Conservation (phyloP, 306 rosid species). For the Malus orientalis region DNA sequence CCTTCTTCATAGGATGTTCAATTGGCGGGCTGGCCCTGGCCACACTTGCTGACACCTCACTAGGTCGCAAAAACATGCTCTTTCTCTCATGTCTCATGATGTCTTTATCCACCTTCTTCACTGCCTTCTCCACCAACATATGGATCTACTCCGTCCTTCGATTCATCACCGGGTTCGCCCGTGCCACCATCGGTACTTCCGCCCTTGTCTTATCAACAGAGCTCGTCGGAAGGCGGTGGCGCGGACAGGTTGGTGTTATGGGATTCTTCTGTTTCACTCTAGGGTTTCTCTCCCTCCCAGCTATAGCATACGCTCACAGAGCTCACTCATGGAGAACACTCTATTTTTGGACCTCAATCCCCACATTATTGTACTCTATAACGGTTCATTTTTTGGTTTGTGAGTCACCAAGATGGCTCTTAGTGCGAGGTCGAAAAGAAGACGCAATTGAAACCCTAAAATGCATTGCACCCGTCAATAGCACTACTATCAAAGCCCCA, state of each 20-base stretch:
- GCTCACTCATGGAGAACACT: slow-evolving; percentile 45
- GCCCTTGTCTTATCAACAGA: slow-evolving; percentile 54
- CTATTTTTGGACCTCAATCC: slow-evolving; percentile 49
- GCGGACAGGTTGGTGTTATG: slow-evolving; percentile 29
- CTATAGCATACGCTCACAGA: slow-evolving; percentile 28
- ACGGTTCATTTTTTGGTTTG: slow-evolving; percentile 21
- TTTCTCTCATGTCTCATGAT: slow-evolving; percentile 36
- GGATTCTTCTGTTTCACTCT: slow-evolving; percentile 52
- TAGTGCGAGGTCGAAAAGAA: slow-evolving; percentile 40
- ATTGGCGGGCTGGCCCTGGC: slow-evolving; percentile 41
- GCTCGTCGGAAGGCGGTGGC: slow-evolving; percentile 44
- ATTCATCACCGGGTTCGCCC: slow-evolving; percentile 33
- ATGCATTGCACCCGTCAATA: slow-evolving; percentile 15
- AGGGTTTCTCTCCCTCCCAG: slow-evolving; percentile 54
- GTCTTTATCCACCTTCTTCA: slow-evolving; percentile 37
- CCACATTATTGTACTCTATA: slow-evolving; percentile 27
- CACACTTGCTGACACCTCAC: slow-evolving; percentile 44
- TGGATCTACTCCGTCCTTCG: slow-evolving; percentile 43
- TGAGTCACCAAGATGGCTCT: slow-evolving; percentile 69
- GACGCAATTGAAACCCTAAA: slow-evolving; percentile 33
- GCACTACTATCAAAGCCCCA: not conserved
- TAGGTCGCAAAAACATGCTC: slow-evolving; percentile 60
- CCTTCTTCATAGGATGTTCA: slow-evolving; percentile 52
- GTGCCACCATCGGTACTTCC: slow-evolving; percentile 46
- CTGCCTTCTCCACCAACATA: slow-evolving; percentile 37